These are phyloP conservation scores for Suillus discolor DNA, from an alignment of 768 basidiomycete species.

Conservation along the genomic window DNA sequence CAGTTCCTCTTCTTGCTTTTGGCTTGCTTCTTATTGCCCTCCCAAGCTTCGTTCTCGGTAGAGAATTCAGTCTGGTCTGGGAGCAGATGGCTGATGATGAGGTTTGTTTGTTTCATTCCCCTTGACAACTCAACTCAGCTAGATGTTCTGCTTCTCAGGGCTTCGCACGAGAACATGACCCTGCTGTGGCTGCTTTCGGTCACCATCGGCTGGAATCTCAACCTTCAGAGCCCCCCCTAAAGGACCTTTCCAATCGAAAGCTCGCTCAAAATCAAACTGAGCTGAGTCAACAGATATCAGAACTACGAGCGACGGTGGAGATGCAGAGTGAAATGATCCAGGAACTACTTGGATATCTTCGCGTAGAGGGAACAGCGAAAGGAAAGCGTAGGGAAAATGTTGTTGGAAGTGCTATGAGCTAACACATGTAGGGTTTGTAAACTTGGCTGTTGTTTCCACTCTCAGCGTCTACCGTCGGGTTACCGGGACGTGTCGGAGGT, in stretches of 20 bases:
- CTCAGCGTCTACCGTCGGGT: neutral
- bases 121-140: neutral
- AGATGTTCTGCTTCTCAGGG: constrained; percentile 8
- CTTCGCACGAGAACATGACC: constrained; percentile 19
- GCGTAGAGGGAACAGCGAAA: constrained; percentile 10
- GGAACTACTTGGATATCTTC: constrained; percentile 24
- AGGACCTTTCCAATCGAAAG: constrained; percentile 59
- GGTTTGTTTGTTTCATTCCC: constrained; percentile 30
- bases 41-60: constrained; percentile 88
- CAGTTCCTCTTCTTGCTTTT: constrained; percentile 84
- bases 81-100: constrained; percentile 68
- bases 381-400: constrained; percentile 20
- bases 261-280: constrained; percentile 68
- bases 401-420: constrained; percentile 20
- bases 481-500: neutral
- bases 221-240: constrained; percentile 17
- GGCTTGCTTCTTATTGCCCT: constrained; percentile 88
- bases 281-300: constrained; percentile 64
- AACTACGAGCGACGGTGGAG: constrained; percentile 58
- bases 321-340: constrained; percentile 55
- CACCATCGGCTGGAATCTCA: constrained; percentile 19
- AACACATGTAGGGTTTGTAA: neutral
- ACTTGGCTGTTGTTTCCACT: neutral
- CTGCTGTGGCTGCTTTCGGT: constrained; percentile 18
- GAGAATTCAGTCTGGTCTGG: constrained; percentile 92